Evolutionary conservation across 176 grass and related monocot species (phyloP).

Genomic region (Cenchrus purpureus): DNA sequence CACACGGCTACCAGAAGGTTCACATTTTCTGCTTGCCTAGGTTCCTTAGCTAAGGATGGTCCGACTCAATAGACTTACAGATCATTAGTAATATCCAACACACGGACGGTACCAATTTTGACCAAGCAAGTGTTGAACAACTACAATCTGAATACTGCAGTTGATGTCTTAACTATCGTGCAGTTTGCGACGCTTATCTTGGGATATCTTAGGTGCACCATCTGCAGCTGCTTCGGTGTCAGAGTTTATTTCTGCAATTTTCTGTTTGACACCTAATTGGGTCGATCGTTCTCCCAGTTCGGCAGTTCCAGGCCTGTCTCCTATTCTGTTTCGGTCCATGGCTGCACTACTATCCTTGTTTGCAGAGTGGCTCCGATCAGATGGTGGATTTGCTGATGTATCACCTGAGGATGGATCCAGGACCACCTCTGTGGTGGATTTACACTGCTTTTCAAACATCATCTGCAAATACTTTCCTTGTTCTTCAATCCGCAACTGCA

Average conservation of each 20-base stretch:
- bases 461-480: slow-evolving; percentile 87
- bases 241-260: slow-evolving; percentile 35
- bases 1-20: slow-evolving; percentile 32
- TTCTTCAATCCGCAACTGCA: slow-evolving; percentile 85
- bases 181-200: slow-evolving; percentile 44
- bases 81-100: slow-evolving; percentile 16
- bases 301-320: slow-evolving; percentile 1
- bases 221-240: slow-evolving; percentile 8
- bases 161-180: slow-evolving; percentile 36
- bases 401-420: slow-evolving; percentile 44
- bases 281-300: neutral
- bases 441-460: slow-evolving; percentile 90
- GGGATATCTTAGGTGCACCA: slow-evolving; percentile 8
- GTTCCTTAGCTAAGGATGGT: slow-evolving; percentile 25
- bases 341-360: slow-evolving; percentile 10
- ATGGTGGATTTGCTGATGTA: slow-evolving; percentile 22
- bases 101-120: slow-evolving; percentile 18
- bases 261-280: slow-evolving; percentile 43
- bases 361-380: slow-evolving; percentile 23
- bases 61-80: slow-evolving; percentile 24
- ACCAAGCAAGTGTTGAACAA: slow-evolving; percentile 30
- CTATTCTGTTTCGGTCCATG: slow-evolving; percentile 19
- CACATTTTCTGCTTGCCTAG: neutral
- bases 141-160: slow-evolving; percentile 21
- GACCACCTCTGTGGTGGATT: slow-evolving; percentile 41